phyloP scores from a whole-genome alignment of 441 rosid species.

The Euphorbia celastroides region DNA sequence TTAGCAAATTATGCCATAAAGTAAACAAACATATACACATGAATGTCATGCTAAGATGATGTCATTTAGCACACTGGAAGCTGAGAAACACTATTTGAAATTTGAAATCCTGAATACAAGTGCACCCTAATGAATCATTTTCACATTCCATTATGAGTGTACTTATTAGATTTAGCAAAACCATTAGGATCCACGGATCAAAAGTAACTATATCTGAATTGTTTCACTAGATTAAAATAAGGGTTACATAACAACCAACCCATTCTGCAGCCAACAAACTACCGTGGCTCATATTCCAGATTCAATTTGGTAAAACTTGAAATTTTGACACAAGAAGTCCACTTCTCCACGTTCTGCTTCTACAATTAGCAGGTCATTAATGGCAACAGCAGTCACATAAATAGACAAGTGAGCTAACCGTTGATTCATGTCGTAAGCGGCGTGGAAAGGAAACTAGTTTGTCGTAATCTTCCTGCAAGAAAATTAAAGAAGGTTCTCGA shows the following conservation, averaged over 20 bases:
- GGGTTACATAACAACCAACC: background rate
- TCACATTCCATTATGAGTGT: background rate
- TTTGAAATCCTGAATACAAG: no score
- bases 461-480: constrained; percentile 68
- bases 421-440: constrained; percentile 72
- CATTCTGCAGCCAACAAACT: background rate
- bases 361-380: constrained; percentile 2
- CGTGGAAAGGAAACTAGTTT: constrained; percentile 57
- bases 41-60: background rate
- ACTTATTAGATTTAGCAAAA: background rate
- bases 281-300: background rate
- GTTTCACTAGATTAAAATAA: no score
- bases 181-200: no score
- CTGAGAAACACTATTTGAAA: background rate
- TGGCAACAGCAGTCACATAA: constrained; percentile 1
- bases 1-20: background rate
- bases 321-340: background rate
- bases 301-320: background rate
- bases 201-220: no score
- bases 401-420: constrained; percentile 47
- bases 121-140: background rate
- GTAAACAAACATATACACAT: background rate
- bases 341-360: constrained; percentile 1
- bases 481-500: constrained; percentile 16
- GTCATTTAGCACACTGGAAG: background rate